Percentiles rank a stretch among this genome's conserved stretches.
Conservation (phyloP, 257 asterid genomes). For the Nicotiana sylvestris region DNA sequence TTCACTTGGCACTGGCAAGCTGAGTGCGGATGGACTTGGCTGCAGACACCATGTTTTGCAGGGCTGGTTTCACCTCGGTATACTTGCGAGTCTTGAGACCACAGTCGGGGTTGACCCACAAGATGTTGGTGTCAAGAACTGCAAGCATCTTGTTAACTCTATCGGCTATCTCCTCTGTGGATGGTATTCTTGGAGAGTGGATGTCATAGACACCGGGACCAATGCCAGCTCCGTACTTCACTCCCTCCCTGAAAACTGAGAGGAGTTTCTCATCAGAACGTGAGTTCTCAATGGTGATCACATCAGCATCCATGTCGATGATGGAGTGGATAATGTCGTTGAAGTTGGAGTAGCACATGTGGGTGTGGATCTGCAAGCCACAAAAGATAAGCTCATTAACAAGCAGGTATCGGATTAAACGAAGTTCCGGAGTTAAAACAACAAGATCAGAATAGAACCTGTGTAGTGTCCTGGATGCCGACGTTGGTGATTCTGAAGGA, state of each 20-base stretch:
- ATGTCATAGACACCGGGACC: slow-evolving; percentile 96
- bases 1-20: slow-evolving; percentile 15
- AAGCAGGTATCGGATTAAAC: neutral
- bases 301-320: slow-evolving; percentile 97
- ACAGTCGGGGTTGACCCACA: slow-evolving; percentile 99
- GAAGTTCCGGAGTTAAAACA: neutral
- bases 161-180: slow-evolving; percentile 80
- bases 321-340: slow-evolving; percentile 94
- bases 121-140: slow-evolving; percentile 81
- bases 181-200: slow-evolving; percentile 97
- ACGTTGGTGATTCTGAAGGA: slow-evolving; percentile 90
- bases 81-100: slow-evolving; percentile 98
- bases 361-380: slow-evolving; percentile 78
- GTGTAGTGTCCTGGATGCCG: slow-evolving; percentile 86
- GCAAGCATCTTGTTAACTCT: slow-evolving; percentile 97
- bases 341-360: slow-evolving; percentile 99
- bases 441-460: slow-evolving; percentile 42
- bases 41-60: slow-evolving; percentile 75
- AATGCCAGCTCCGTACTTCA: slow-evolving; percentile 91
- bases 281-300: slow-evolving; percentile 96
- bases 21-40: slow-evolving; percentile 71
- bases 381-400: neutral
- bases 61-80: slow-evolving; percentile 86
- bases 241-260: slow-evolving; percentile 96
- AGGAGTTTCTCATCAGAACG: slow-evolving; percentile 97